Evolutionary conservation across 1,139 yeast species (phyloP).

Genomic region (Magnusiomyces clavatus): DNA sequence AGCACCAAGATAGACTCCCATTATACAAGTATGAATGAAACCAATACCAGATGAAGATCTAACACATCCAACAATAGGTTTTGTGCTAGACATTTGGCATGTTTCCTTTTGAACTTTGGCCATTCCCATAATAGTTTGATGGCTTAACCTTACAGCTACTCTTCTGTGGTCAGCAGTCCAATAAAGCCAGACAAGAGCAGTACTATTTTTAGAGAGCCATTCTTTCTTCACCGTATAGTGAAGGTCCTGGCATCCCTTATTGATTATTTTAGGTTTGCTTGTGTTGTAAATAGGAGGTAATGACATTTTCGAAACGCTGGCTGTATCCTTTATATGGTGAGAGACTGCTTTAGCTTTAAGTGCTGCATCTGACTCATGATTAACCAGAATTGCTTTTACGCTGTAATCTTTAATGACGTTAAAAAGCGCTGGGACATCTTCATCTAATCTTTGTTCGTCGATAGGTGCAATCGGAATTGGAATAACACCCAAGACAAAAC

Average conservation of each 20-base stretch:
- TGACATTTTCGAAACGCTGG: slow-evolving; percentile 36
- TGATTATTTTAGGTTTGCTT: slow-evolving; percentile 52
- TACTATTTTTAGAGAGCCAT: slow-evolving; percentile 24
- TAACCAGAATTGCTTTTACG: slow-evolving; percentile 65
- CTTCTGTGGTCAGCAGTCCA: slow-evolving; percentile 70
- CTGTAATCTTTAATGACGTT: slow-evolving; percentile 63
- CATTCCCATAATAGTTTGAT: slow-evolving; percentile 59
- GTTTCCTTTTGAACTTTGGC: slow-evolving; percentile 91
- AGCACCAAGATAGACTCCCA: slow-evolving; percentile 83
- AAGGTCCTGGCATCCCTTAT: slow-evolving; percentile 39
- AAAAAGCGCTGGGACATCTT: slow-evolving; percentile 65
- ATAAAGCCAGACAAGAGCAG: slow-evolving; percentile 56
- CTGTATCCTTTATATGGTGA: slow-evolving; percentile 51
- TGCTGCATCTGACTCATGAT: slow-evolving; percentile 60
- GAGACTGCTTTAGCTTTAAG: slow-evolving; percentile 64
- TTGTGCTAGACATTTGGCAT: slow-evolving; percentile 65
- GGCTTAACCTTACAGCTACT: slow-evolving; percentile 57
- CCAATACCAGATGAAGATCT: slow-evolving; percentile 83
- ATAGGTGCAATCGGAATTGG: slow-evolving; percentile 77
- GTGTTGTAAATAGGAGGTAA: slow-evolving; percentile 62
- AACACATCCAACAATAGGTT: slow-evolving; percentile 78
- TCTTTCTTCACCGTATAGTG: slow-evolving; percentile 40
- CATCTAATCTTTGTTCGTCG: slow-evolving; percentile 60
- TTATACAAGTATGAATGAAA: slow-evolving; percentile 68
- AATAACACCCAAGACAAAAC: slow-evolving; percentile 71